Percentiles rank a stretch among this genome's conserved stretches.
Conservation (phyloP, 352 stramenopile species). For the Plasmopara halstedii region DNA sequence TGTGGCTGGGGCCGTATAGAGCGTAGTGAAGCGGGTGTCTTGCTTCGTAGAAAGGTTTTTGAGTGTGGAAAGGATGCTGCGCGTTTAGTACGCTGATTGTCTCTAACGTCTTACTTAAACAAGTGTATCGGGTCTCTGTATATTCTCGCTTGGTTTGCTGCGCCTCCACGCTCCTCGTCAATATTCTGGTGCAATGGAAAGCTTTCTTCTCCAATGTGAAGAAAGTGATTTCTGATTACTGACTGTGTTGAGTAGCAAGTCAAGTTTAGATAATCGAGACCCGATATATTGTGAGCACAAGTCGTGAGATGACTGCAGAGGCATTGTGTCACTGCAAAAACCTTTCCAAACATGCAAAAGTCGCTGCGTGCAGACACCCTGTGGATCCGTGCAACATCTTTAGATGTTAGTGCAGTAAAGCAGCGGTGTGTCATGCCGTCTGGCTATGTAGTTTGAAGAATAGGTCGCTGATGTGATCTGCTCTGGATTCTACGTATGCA, state of each 20-base stretch:
- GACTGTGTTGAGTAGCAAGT: slow-evolving; percentile 5
- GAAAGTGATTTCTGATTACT: slow-evolving; percentile 1
- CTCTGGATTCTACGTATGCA: slow-evolving; percentile 21
- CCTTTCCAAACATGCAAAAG: slow-evolving; percentile 84
- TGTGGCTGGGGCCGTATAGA: not conserved
- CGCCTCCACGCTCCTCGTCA: slow-evolving; percentile 6
- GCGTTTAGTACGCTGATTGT: slow-evolving; percentile 4
- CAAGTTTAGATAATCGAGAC: not conserved
- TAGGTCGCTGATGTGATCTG: slow-evolving; percentile 25
- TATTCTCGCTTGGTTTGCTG: slow-evolving; percentile 6
- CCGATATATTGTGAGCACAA: slow-evolving; percentile 2
- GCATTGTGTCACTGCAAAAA: slow-evolving; percentile 16
- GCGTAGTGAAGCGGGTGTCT: slow-evolving; percentile 18
- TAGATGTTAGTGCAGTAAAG: slow-evolving; percentile 15
- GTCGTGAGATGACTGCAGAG: slow-evolving; percentile 7
- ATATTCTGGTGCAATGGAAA: slow-evolving; percentile 13
- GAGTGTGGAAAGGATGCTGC: slow-evolving; percentile 17
- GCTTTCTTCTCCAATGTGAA: slow-evolving; percentile 7
- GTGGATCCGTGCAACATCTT: slow-evolving; percentile 23
- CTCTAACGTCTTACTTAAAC: slow-evolving; percentile 5
- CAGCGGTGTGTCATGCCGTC: slow-evolving; percentile 75
- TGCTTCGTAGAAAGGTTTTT: slow-evolving; percentile 15
- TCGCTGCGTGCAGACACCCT: slow-evolving; percentile 85
- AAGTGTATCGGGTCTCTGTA: not conserved
- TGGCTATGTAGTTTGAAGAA: slow-evolving; percentile 28